Conservation (phyloP, 148 eudicot species). For the Cornus florida region DNA sequence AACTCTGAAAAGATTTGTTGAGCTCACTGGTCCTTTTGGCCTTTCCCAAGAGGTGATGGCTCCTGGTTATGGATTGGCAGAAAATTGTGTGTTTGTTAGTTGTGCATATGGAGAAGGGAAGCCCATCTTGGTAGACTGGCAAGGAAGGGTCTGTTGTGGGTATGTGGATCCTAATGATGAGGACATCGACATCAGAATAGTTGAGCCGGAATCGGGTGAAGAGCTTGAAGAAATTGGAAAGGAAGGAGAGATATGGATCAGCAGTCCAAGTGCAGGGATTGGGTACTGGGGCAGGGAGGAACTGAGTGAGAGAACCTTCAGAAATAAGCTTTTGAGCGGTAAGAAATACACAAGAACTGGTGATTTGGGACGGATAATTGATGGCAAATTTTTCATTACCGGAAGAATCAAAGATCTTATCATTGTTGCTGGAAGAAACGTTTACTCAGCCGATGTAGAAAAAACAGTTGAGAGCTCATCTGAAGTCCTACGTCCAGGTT, state of each 20-base stretch:
- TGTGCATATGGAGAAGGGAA: constrained; percentile 50
- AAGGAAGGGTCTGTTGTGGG: constrained; percentile 58
- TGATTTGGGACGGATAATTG: constrained; percentile 46
- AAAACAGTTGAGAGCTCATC: constrained; percentile 56
- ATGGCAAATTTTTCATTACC: constrained; percentile 47
- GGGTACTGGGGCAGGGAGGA: constrained; percentile 57
- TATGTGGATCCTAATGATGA: constrained; percentile 27
- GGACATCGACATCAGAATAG: constrained; percentile 42
- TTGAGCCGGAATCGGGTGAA: constrained; percentile 44
- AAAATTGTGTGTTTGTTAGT: constrained; percentile 48
- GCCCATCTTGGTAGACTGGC: constrained; percentile 54
- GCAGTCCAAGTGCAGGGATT: constrained; percentile 53
- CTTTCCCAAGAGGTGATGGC: constrained; percentile 53
- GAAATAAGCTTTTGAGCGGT: constrained; percentile 22
- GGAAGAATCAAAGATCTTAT: constrained; percentile 57
- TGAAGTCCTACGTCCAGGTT: constrained; percentile 46
- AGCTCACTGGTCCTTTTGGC: constrained; percentile 35
- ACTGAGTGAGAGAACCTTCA: constrained; percentile 39
- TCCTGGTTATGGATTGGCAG: constrained; percentile 62
- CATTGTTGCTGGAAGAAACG: constrained; percentile 55
- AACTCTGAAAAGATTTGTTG: constrained; percentile 43
- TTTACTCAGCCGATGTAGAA: constrained; percentile 53
- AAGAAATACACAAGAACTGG: constrained; percentile 46
- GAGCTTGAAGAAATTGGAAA: constrained; percentile 36
- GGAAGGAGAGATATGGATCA: constrained; percentile 62